Conservation (phyloP, 176 grass and related monocot genomes). For the Alopecurus myosuroides region DNA sequence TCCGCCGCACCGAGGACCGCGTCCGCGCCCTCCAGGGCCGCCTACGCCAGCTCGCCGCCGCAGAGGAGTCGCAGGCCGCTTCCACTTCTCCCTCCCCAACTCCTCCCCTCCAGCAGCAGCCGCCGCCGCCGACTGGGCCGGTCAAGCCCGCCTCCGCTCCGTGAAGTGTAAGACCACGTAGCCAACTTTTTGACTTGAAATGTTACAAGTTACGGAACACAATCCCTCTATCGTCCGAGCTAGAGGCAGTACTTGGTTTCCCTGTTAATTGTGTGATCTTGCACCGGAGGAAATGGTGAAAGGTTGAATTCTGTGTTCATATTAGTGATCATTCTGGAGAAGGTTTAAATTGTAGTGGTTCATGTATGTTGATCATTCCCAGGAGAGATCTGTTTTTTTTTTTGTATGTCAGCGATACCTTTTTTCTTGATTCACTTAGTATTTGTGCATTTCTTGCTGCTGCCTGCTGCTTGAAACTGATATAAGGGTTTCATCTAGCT, state of each 20-base stretch:
- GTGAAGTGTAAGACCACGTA: slow-evolving; percentile 33
- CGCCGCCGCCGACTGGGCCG: not conserved
- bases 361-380: slow-evolving; percentile 20
- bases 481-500: not conserved
- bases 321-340: slow-evolving; percentile 7
- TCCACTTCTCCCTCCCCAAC: not conserved
- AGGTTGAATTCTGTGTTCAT: not conserved
- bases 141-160: slow-evolving; percentile 4
- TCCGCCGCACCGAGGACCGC: slow-evolving; percentile 82
- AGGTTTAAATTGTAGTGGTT: slow-evolving; percentile 4
- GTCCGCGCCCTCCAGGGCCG: slow-evolving; percentile 68
- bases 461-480: not conserved
- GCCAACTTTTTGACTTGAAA: slow-evolving; percentile 3
- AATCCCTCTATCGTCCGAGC: not conserved
- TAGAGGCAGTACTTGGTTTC: not conserved
- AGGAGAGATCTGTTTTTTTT: slow-evolving; percentile 14
- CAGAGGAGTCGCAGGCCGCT: slow-evolving; percentile 44
- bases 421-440: not conserved
- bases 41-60: slow-evolving; percentile 62
- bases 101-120: not conserved
- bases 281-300: slow-evolving; percentile 3
- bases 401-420: not conserved
- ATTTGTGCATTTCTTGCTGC: not conserved
- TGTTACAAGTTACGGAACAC: not conserved
- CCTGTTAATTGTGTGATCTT: slow-evolving; percentile 15